These are phyloP conservation scores for Basipetospora sp. DNA, from an alignment of 2,329 filamentous ascomycete species.

Conservation along the genomic window DNA sequence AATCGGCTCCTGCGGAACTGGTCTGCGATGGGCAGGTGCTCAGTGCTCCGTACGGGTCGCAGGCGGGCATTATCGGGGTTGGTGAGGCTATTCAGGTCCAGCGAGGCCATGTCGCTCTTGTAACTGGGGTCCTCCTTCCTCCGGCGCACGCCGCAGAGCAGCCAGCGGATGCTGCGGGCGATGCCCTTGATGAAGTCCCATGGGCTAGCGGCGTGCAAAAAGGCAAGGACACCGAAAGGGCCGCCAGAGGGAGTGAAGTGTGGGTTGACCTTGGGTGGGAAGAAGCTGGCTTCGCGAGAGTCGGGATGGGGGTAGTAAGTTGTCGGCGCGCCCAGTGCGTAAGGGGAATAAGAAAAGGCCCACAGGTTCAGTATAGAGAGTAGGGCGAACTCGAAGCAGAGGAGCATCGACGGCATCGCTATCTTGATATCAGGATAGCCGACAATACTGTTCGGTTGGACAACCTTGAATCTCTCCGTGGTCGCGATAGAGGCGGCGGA, in stretches of 20 bases:
- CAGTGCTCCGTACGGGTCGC: conserved; percentile 20
- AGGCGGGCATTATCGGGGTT: conserved; percentile 11
- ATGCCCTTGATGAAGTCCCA: conserved; percentile 75
- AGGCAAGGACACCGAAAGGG: conserved; percentile 46
- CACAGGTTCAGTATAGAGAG: conserved; percentile 68
- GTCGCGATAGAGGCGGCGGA: conserved; percentile 36
- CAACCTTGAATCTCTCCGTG: conserved; percentile 44
- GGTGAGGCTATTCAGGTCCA: conserved; percentile 24
- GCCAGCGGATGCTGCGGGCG: conserved; percentile 63
- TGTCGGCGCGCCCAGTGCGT: conserved; percentile 32
- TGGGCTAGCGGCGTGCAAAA: conserved; percentile 60
- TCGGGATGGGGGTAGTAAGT: conserved; percentile 34
- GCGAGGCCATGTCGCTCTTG: conserved; percentile 18
- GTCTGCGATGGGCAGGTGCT: conserved; percentile 24
- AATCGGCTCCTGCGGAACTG: conserved; percentile 23
- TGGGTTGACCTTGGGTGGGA: conserved; percentile 27
- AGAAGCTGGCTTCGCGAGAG: conserved; percentile 23
- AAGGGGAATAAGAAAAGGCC: conserved; percentile 66
- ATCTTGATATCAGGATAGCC: conserved; percentile 61
- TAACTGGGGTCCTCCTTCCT: conserved; percentile 41
- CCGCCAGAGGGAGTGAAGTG: conserved; percentile 45
- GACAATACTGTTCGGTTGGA: conserved; percentile 43
- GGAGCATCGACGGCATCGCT: conserved; percentile 61
- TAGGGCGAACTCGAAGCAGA: conserved; percentile 73
- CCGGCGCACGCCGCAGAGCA: conserved; percentile 56